Conservation (phyloP, 352 stramenopile genomes). For the Phytophthora gonapodyides region DNA sequence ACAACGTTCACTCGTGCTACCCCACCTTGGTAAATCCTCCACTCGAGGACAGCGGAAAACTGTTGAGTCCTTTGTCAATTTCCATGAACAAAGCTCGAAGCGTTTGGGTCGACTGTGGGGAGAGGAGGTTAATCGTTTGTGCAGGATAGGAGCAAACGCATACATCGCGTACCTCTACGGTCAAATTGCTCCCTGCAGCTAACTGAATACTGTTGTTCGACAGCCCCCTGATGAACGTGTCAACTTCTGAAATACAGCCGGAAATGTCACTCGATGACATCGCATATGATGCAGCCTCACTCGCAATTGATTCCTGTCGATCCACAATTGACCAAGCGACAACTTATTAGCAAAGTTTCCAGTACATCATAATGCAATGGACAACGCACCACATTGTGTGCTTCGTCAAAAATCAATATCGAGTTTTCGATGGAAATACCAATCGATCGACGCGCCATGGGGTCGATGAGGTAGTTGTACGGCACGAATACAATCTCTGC, state of each 20-base stretch:
- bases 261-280: constrained; percentile 94
- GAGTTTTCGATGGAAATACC: constrained; percentile 96
- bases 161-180: constrained; percentile 52
- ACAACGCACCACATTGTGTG: constrained; percentile 97
- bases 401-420: constrained; percentile 99
- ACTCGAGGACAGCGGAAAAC: constrained; percentile 68
- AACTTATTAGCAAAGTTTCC: no score
- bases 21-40: constrained; percentile 86
- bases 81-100: constrained; percentile 82
- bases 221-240: constrained; percentile 80
- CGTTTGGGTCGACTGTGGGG: constrained; percentile 70
- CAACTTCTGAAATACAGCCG: constrained; percentile 94
- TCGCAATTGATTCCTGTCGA: constrained; percentile 84
- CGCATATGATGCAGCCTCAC: constrained; percentile 96
- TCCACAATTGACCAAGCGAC: background rate
- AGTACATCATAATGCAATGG: no score
- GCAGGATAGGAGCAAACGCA: background rate
- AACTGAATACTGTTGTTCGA: constrained; percentile 65
- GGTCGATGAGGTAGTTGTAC: constrained; percentile 99
- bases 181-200: constrained; percentile 53
- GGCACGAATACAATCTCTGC: constrained; percentile 98
- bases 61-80: constrained; percentile 84
- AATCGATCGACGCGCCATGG: constrained; percentile 86
- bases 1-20: background rate
- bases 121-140: constrained; percentile 19